Base-by-base conservation (phyloP, 495 filamentous ascomycete species). In the Tuber borchii region DNA sequence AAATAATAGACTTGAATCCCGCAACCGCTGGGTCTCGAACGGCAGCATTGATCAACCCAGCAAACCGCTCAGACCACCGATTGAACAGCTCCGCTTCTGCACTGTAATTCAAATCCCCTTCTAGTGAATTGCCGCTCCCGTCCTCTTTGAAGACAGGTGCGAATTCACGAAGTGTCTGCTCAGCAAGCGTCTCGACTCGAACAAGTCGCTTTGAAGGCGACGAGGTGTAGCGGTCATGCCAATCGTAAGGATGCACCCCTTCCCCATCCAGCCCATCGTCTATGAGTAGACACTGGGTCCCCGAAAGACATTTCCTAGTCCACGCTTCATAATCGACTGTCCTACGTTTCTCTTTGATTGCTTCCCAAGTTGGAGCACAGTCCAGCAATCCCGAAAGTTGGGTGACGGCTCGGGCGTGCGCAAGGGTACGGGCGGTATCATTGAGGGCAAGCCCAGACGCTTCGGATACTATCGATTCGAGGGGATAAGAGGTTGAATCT, bases 1-100 rank as follows among this genome's bases (percentile, higher is more conserved):
- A 96, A 71, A 97, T 87, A 43, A 94, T 89, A 8, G 90, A 91
- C 82, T 97, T 96, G 87, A 97, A 97, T 9, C 88, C 94, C 10
- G 89, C 93, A 42, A 97, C 91, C 20, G 90, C 87, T 1, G 87
- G 85, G 81, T 95, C 90, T 0, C 85, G 83, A 68, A 92, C 85
- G 0, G 88, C 87, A 19, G 81, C 81, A 42, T 83, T 75, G 70
- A 95, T 88, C 19, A 85, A 82, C 6, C 83, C 73, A 12, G 83
- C 81, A 75, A 91, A 91, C 2, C 83, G 78, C 45, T 81, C 76
- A 0, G 85, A 83, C 77, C 92, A 86, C 8, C 75, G 72, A 34
- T 83, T 83, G 46, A 85, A 86, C 31, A 83, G 71, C 68, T 78
- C 77, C 10, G 80, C 71, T 34, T 61, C 51, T 3, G 51, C 51